Evolutionary conservation across 352 stramenopile species (phyloP).

Genomic region (Phytophthora colocasiae): DNA sequence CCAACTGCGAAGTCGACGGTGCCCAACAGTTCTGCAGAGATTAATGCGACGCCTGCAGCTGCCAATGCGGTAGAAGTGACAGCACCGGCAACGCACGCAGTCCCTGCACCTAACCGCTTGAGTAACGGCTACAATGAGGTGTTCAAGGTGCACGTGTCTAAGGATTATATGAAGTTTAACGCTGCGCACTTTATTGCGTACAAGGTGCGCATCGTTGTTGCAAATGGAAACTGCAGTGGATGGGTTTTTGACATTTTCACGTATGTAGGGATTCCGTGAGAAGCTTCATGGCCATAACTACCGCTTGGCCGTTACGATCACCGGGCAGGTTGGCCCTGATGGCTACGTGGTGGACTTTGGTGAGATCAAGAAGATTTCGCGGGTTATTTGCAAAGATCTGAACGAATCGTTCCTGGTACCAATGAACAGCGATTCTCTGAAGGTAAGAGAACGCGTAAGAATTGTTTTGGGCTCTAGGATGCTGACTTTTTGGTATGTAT

Average conservation of each 20-base stretch:
- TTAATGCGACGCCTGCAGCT: not conserved
- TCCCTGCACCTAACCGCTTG: constrained; percentile 30
- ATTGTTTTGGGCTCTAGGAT: not conserved
- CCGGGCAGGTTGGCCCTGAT: constrained; percentile 87
- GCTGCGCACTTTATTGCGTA: constrained; percentile 91
- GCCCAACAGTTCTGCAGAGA: not conserved
- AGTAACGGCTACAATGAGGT: constrained; percentile 64
- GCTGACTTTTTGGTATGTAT: not conserved
- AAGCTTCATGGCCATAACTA: constrained; percentile 99
- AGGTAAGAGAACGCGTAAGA: constrained; percentile 38
- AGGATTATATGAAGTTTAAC: constrained; percentile 94
- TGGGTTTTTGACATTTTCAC: not conserved
- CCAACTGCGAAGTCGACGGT: constrained; percentile 4
- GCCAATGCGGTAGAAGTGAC: constrained; percentile 2
- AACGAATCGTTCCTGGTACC: constrained; percentile 98
- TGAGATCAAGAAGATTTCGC: constrained; percentile 96
- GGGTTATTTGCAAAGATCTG: constrained; percentile 95
- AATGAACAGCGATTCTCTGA: constrained; percentile 94
- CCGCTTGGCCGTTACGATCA: constrained; percentile 92
- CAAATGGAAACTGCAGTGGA: not conserved
- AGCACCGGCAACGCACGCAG: constrained; percentile 4
- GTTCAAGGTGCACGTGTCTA: constrained; percentile 90
- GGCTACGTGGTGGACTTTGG: constrained; percentile 99
- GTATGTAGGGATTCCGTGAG: constrained; percentile 93
- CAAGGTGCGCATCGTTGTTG: constrained; percentile 53